Evolutionary conservation across 1,284 basidiomycete species (phyloP).

Genomic region (Ganoderma lingzhi): DNA sequence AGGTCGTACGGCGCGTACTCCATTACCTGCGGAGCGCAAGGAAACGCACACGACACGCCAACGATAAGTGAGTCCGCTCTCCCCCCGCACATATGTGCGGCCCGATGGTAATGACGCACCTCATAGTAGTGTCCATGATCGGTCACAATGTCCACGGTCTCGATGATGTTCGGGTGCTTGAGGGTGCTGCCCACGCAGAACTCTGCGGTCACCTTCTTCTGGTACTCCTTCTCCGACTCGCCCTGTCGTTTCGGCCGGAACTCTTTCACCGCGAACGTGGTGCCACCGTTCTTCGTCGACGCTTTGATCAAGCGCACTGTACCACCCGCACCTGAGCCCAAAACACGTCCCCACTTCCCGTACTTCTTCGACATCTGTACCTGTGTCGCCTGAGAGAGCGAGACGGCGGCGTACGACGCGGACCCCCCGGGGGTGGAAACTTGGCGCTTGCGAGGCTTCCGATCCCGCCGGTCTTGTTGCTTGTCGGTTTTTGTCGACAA

Average conservation of each 20-base stretch:
- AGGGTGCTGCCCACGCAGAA: conserved; percentile 97
- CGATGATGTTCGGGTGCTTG: conserved; percentile 97
- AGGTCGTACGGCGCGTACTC: conserved; percentile 99
- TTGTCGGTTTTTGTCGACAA: conserved; percentile 28
- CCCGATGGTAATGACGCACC: conserved; percentile 55
- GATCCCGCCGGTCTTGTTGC: conserved; percentile 20
- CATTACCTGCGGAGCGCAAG: conserved; percentile 80
- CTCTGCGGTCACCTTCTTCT: conserved; percentile 99
- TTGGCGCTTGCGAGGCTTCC: conserved; percentile 21
- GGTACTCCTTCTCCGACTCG: conserved; percentile 96
- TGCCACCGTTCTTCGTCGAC: conserved; percentile 78
- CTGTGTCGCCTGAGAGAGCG: conserved; percentile 83
- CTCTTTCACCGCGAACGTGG: conserved; percentile 97
- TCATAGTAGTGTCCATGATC: conserved; percentile 99
- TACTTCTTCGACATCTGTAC: conserved; percentile 98
- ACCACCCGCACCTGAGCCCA: conserved; percentile 97
- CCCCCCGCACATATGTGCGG: conserved; percentile 1
- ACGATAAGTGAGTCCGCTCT: conserved; percentile 18
- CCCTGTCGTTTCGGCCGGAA: conserved; percentile 90
- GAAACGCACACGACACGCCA: conserved; percentile 27
- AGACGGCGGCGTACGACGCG: conserved; percentile 38
- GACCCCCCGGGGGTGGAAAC: conserved; percentile 8
- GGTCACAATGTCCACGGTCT: conserved; percentile 98
- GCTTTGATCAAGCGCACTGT: conserved; percentile 97
- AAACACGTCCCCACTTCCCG: conserved; percentile 96